Evolutionary conservation across 805 yeast genomes (phyloP).

Genomic region (Metschnikowia lunata): DNA sequence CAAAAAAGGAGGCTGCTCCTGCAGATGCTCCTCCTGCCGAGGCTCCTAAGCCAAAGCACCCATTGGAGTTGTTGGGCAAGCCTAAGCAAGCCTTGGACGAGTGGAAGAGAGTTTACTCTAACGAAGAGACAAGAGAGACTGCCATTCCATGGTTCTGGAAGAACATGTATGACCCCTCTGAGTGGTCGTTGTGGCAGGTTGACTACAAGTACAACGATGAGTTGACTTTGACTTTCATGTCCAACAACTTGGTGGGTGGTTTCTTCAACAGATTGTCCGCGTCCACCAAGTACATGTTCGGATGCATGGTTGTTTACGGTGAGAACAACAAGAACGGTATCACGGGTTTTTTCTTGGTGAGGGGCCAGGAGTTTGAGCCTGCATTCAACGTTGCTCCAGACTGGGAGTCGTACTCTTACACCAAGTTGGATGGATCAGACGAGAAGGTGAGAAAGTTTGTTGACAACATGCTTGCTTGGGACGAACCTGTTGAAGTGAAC

Average conservation of each 20-base stretch:
- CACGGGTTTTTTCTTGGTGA: slow-evolving; percentile 87
- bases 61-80: slow-evolving; percentile 79
- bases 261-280: slow-evolving; percentile 93
- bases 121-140: slow-evolving; percentile 90
- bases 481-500: slow-evolving; percentile 76
- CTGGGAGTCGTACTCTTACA: slow-evolving; percentile 90
- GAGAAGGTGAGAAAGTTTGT: slow-evolving; percentile 75
- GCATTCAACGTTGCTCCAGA: slow-evolving; percentile 99
- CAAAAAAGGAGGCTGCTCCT: slow-evolving; percentile 21
- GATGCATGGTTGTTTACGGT: slow-evolving; percentile 92
- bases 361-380: slow-evolving; percentile 88
- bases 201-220: slow-evolving; percentile 98
- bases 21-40: slow-evolving; percentile 41
- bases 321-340: slow-evolving; percentile 98
- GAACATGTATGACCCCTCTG: slow-evolving; percentile 82
- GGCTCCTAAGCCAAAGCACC: slow-evolving; percentile 84
- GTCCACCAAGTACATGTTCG: slow-evolving; percentile 92
- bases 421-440: slow-evolving; percentile 75
- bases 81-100: slow-evolving; percentile 71
- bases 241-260: slow-evolving; percentile 96
- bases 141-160: slow-evolving; percentile 98
- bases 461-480: slow-evolving; percentile 97
- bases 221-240: slow-evolving; percentile 94
- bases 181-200: slow-evolving; percentile 93
- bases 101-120: slow-evolving; percentile 96